Base-by-base conservation (phyloP, 176 grass and related monocot genomes). In the Aegilops speltoides region DNA sequence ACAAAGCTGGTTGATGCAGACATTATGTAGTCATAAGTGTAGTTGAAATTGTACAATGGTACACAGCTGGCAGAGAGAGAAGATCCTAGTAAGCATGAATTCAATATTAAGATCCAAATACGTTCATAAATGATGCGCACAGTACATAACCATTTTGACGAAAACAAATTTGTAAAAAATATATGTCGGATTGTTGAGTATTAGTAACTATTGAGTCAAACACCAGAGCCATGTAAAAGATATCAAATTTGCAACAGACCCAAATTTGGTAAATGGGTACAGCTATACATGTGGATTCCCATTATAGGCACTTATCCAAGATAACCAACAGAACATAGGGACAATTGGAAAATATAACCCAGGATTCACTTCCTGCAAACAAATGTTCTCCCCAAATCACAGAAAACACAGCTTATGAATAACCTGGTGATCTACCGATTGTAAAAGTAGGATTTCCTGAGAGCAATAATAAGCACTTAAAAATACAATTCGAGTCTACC, bases 11-110 rank as follows among this genome's bases (percentile, higher is more conserved):
- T 93, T 85, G 92, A 88, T 25, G 93, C 88, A 57, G 97, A 99
- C 97, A 99, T 96, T 91, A 99, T 99, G 83, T 99, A 96, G 71
- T 94, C 73, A 1, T 94, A 99, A 36, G 92, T 99, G 78, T 99
- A 96, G 86, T 61, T 99, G 97, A 96, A 99, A 82, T 99, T 94
- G 83, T 96, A 99, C 72, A 99, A 56, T 45, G 97, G 97, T 83
- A 96, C 82, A 88, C 97, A 99, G 84, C 92, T 98, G 90, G 77
- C 82, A 91, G 82, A 94, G 81, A 96, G 64, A 98, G 62, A 77
- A 87, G 77, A 88, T 68, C 70, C 85, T 84, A 80, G 72, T 87
- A 87, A 89, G 84, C 74, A 86, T 1, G 63, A 81, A 79, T 84
- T 64, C 71, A 73, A 87, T 61, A 54, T 86, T 81, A 90, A 83